A percentile compares a stretch with the other conserved stretches of the same genome.
Conservation (phyloP, 139 green algal species). For the Protoeuglena noctilucae region DNA sequence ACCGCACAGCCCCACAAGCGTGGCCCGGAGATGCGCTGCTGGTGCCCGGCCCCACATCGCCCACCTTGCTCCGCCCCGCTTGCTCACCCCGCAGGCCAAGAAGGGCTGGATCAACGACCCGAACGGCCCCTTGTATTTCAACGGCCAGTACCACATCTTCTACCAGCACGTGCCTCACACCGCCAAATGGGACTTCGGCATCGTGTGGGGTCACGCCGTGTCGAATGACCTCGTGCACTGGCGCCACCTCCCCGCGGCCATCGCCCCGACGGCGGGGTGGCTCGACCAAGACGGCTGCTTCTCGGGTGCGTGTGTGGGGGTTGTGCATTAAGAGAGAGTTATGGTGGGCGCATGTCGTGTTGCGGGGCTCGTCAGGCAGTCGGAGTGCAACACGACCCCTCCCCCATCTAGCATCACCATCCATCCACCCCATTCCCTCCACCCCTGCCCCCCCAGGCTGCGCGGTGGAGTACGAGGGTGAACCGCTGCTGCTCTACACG, state of each 20-base stretch:
- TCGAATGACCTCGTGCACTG: not conserved
- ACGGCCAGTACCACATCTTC: not conserved
- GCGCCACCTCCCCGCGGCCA: not conserved
- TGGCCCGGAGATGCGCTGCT: no score
- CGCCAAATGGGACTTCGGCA: not conserved
- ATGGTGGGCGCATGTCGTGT: no score
- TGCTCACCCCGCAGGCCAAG: not conserved
- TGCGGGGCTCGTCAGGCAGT: no score
- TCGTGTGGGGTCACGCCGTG: not conserved
- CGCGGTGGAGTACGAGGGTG: not conserved
- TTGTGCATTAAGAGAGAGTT: no score
- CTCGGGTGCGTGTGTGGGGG: no score
- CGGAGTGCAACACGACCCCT: no score
- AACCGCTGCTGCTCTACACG: not conserved
- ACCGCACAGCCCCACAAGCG: no score
- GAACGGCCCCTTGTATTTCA: not conserved
- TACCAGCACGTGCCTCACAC: not conserved
- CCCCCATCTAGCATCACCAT: no score
- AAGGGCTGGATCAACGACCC: not conserved
- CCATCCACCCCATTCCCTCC: no score
- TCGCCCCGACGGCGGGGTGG: not conserved
- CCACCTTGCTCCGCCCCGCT: no score
- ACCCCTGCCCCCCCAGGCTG: no score
- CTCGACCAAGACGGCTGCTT: not conserved
- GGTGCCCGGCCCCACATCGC: no score